Conservation (phyloP, 2,329 filamentous ascomycete genomes). For the Cladophialophora carrionii region DNA sequence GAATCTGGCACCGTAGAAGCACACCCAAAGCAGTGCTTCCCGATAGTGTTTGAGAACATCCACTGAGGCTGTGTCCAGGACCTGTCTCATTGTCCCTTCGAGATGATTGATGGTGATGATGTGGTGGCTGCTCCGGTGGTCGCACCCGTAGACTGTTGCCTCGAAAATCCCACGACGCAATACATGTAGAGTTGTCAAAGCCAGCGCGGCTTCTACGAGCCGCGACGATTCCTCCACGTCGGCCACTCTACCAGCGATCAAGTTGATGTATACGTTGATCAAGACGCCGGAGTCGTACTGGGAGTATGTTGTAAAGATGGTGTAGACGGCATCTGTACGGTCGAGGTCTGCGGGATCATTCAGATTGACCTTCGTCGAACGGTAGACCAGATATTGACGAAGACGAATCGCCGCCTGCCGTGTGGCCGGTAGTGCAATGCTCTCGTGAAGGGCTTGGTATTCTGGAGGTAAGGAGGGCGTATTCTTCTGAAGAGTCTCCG, state of each 20-base stretch:
- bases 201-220: slow-evolving; percentile 17
- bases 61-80: not conserved
- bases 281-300: slow-evolving; percentile 21
- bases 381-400: slow-evolving; percentile 16
- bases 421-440: slow-evolving; percentile 10
- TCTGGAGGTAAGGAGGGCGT: slow-evolving; percentile 9
- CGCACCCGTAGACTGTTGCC: slow-evolving; percentile 23
- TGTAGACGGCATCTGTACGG: slow-evolving; percentile 18
- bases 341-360: slow-evolving; percentile 23
- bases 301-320: slow-evolving; percentile 16
- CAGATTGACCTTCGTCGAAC: slow-evolving; percentile 11
- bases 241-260: slow-evolving; percentile 14
- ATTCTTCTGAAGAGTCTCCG: slow-evolving; percentile 1
- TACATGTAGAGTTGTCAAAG: slow-evolving; percentile 19
- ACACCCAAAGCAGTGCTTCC: slow-evolving; percentile 19
- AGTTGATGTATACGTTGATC: slow-evolving; percentile 19
- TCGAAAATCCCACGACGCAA: slow-evolving; percentile 21
- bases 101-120: slow-evolving; percentile 19
- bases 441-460: slow-evolving; percentile 11
- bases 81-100: slow-evolving; percentile 11
- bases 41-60: slow-evolving; percentile 9
- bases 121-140: slow-evolving; percentile 22
- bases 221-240: not conserved
- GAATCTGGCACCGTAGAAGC: slow-evolving; percentile 24
- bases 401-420: slow-evolving; percentile 16